phyloP scores from a whole-genome alignment of 1,284 basidiomycete genomes.

The Sporisorium exsertum region DNA sequence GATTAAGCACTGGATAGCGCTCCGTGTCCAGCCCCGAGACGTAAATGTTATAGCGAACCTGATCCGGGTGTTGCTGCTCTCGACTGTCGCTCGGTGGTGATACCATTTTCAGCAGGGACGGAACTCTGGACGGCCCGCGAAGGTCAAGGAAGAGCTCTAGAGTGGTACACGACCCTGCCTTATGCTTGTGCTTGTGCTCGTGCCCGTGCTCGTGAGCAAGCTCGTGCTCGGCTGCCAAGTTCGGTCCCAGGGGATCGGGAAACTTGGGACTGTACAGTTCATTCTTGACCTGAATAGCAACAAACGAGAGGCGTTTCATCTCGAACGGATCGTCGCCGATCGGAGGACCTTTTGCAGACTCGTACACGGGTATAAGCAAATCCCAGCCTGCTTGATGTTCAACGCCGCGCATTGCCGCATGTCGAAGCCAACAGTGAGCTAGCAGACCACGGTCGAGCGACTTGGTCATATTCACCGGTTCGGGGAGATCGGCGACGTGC shows the following conservation, averaged over 20 bases:
- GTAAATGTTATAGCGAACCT: neutral
- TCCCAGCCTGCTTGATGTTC: neutral
- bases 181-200: neutral
- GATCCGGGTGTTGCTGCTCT: neutral
- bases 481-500: neutral
- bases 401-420: neutral
- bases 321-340: neutral
- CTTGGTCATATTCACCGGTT: neutral
- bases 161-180: neutral
- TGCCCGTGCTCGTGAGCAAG: neutral
- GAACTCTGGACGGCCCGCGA: neutral
- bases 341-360: neutral
- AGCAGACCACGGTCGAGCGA: neutral
- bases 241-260: neutral
- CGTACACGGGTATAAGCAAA: slow-evolving; percentile 1
- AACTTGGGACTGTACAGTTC: neutral
- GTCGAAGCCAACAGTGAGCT: neutral
- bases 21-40: neutral
- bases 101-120: neutral
- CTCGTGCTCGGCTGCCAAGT: neutral
- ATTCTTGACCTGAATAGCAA: slow-evolving; percentile 7
- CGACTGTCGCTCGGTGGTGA: neutral
- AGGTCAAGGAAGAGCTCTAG: neutral
- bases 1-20: neutral
- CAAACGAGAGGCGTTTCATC: neutral